Conservation (phyloP, 148 eudicot genomes). For the Camellia japonica region DNA sequence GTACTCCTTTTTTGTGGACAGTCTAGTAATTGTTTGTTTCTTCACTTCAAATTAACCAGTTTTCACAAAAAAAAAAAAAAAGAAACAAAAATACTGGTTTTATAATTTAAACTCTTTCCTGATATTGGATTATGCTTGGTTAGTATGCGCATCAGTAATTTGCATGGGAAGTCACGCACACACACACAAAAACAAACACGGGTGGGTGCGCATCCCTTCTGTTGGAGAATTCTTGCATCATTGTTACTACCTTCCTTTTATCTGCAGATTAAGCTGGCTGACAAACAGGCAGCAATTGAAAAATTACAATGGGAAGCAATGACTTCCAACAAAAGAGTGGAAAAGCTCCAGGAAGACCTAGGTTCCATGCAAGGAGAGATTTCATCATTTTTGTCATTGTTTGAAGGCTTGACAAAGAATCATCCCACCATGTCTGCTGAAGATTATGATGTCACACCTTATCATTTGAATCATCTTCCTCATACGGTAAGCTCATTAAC, state of each 20-base stretch:
- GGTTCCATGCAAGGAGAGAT: slow-evolving; percentile 55
- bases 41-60: neutral
- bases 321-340: slow-evolving; percentile 70
- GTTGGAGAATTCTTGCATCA: neutral
- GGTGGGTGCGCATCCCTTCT: neutral
- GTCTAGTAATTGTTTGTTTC: neutral
- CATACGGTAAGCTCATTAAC: slow-evolving; percentile 49
- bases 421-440: slow-evolving; percentile 25
- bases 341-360: slow-evolving; percentile 69
- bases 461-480: slow-evolving; percentile 35
- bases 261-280: slow-evolving; percentile 76
- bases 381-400: slow-evolving; percentile 54
- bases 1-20: neutral
- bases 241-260: slow-evolving; percentile 8
- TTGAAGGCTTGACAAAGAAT: slow-evolving; percentile 65
- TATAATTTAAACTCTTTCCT: neutral
- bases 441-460: slow-evolving; percentile 61
- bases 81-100: too few species aligned
- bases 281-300: slow-evolving; percentile 87
- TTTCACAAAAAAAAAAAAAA: neutral
- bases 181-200: neutral
- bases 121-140: neutral
- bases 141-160: neutral
- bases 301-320: slow-evolving; percentile 88
- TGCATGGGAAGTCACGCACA: neutral